Conservation (phyloP, 2,329 filamentous ascomycete genomes). For the Arthrobotrys musiformis region DNA sequence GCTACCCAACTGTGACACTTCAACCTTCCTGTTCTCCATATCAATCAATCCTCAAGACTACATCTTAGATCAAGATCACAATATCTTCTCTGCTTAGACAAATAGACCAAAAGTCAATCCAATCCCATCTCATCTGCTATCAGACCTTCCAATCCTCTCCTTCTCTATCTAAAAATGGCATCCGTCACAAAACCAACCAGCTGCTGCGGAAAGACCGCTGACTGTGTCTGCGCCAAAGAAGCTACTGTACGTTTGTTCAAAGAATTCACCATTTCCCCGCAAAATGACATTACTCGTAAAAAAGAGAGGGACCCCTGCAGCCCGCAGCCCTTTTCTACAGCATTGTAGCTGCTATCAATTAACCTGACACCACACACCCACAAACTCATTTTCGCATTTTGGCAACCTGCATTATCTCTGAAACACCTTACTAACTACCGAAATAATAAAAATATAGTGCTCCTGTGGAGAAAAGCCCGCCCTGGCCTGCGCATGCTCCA, state of each 20-base stretch:
- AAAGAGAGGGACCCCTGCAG: background rate
- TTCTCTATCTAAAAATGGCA: slow-evolving; percentile 27
- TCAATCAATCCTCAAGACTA: background rate
- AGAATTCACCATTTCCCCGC: slow-evolving; percentile 49
- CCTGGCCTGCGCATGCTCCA: slow-evolving; percentile 34
- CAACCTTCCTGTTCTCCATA: too few species aligned
- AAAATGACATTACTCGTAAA: slow-evolving; percentile 48
- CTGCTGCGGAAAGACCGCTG: slow-evolving; percentile 45
- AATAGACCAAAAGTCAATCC: background rate
- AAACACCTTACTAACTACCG: slow-evolving; percentile 8
- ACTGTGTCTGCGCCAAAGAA: slow-evolving; percentile 51
- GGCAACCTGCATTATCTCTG: slow-evolving; percentile 21
- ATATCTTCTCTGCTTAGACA: background rate
- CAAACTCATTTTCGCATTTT: background rate
- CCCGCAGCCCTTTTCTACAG: background rate
- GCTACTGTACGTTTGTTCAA: slow-evolving; percentile 43
- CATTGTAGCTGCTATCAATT: slow-evolving; percentile 11
- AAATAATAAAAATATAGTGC: slow-evolving; percentile 37
- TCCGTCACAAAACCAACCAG: slow-evolving; percentile 32
- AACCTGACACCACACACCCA: background rate
- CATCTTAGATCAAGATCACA: background rate
- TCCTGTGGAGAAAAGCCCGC: slow-evolving; percentile 48
- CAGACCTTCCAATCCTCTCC: too few species aligned
- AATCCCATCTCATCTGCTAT: slow-evolving; percentile 5
- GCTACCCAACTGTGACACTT: background rate